Evolutionary conservation across 2,329 filamentous ascomycete genomes (phyloP), one percentile per base, ranked within the genome.

Genomic region (Balansia obtecta): DNA sequence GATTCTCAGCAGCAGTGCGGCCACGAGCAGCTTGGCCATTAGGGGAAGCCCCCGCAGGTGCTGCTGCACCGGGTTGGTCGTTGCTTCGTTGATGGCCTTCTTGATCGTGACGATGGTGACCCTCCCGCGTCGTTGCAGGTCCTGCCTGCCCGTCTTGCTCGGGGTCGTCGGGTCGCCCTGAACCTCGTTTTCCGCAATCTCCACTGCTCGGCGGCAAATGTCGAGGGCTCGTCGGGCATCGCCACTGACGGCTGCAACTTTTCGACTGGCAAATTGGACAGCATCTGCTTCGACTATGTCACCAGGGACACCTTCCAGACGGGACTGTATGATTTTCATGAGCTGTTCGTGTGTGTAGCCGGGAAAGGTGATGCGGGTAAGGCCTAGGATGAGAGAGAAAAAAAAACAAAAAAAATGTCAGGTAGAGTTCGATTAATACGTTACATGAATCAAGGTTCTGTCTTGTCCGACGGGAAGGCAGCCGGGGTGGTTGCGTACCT

Each of bases 301-400:
- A 27, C 88, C 89, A 1, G 87, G 85, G 0, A 97, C 88, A 49
- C 88, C 88, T 62, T 88, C 82, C 2, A 98, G 77, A 32, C 93
- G 85, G n/a, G 89, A 95, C 61, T 91, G 85, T 55, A 98, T 96
- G 61, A 98, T 98, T 58, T 85, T 86, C 86, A 97, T 95, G 40
- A 98, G 77, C 67, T 98, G 93, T 52, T 93, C 89, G 65, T 98
- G 90, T 51, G 89, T 96, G 67, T 98, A 98, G 20, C 93, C 93
- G 0, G 93, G 88, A 60, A 98, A 98, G 0, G 93, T 96, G 62
- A 98, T 96, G 61, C 94, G 81, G 8, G 90, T 96, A 46, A 98
- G 73, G 20, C 91, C 71, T 72, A 22, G 18, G 7, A 27, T 30
- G 18, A 11, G 12, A 7, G 13, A n/a, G n/a, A n/a, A n/a, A n/a